A percentile compares a stretch with the other conserved stretches of the same genome.
Evolutionary conservation across 495 filamentous ascomycete genomes (phyloP).

Genomic region (Tuber borchii): DNA sequence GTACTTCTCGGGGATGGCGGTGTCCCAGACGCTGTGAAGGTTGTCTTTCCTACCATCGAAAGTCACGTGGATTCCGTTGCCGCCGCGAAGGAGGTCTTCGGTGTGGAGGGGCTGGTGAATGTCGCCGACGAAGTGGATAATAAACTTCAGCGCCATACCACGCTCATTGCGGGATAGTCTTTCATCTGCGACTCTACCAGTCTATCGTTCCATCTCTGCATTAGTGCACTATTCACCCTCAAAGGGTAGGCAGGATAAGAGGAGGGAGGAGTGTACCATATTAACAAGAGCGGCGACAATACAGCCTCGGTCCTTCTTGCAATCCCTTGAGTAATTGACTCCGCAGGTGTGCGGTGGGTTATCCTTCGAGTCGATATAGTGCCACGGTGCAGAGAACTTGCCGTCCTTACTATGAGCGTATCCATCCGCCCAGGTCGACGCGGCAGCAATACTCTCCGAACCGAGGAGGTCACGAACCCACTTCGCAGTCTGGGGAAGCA

Average conservation of each 20-base stretch:
- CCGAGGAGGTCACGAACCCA: slow-evolving; percentile 33
- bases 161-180: slow-evolving; percentile 44
- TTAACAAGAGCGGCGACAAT: slow-evolving; percentile 52
- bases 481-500: slow-evolving; percentile 32
- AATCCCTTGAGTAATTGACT: slow-evolving; percentile 58
- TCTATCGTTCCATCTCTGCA: slow-evolving; percentile 5
- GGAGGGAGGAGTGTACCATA: slow-evolving; percentile 19
- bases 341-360: slow-evolving; percentile 54
- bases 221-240: background rate
- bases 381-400: slow-evolving; percentile 54
- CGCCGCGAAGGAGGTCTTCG: slow-evolving; percentile 55
- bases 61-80: slow-evolving; percentile 55
- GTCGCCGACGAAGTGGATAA: slow-evolving; percentile 61
- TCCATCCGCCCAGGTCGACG: slow-evolving; percentile 61
- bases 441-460: slow-evolving; percentile 52
- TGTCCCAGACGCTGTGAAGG: slow-evolving; percentile 60
- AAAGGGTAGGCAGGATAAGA: background rate
- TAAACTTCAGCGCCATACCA: slow-evolving; percentile 54
- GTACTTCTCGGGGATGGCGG: slow-evolving; percentile 55
- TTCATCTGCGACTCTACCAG: slow-evolving; percentile 17
- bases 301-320: slow-evolving; percentile 53
- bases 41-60: slow-evolving; percentile 50
- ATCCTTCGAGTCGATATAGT: slow-evolving; percentile 69
- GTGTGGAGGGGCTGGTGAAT: slow-evolving; percentile 62
- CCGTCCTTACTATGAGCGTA: slow-evolving; percentile 56